These are phyloP conservation scores for Ogataea chonburiensis DNA, from an alignment of 805 yeast species.

Conservation along the genomic window DNA sequence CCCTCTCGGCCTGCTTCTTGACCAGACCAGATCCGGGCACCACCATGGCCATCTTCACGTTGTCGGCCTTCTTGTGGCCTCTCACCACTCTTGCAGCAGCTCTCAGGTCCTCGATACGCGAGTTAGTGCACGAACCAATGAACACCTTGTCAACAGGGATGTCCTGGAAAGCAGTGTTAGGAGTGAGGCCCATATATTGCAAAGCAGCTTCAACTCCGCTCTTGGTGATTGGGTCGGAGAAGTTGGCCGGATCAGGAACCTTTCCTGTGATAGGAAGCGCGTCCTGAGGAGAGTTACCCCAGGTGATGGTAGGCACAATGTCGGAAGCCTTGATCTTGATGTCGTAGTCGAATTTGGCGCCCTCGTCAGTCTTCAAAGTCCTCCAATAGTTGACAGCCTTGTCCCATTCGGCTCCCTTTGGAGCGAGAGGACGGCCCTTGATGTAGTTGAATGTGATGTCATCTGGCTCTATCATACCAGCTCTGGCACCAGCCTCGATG, in stretches of 20 bases:
- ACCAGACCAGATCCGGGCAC: conserved; percentile 98
- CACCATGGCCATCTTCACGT: conserved; percentile 78
- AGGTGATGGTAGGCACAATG: conserved; percentile 92
- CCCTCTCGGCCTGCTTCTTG: conserved; percentile 88
- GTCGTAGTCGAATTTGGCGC: conserved; percentile 85
- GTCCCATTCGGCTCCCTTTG: conserved; percentile 92
- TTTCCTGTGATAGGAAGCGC: conserved; percentile 89
- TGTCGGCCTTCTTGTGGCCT: conserved; percentile 83
- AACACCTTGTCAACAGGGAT: conserved; percentile 88
- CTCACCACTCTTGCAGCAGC: conserved; percentile 92
- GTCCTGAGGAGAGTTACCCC: conserved; percentile 99
- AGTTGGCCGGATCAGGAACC: conserved; percentile 86
- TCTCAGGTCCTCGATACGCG: conserved; percentile 95
- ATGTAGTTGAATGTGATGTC: conserved; percentile 83
- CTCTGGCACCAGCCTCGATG: conserved; percentile 98
- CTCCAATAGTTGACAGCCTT: conserved; percentile 92
- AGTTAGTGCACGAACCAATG: conserved; percentile 97
- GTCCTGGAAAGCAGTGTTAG: conserved; percentile 77
- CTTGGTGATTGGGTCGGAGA: conserved; percentile 69
- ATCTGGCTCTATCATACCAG: conserved; percentile 98
- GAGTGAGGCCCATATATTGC: conserved; percentile 83
- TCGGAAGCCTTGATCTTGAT: conserved; percentile 79
- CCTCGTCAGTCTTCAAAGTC: conserved; percentile 82
- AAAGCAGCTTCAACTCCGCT: conserved; percentile 90
- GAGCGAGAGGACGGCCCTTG: conserved; percentile 93